phyloP scores from a whole-genome alignment of 257 asterid species.

The Catharanthus roseus region DNA sequence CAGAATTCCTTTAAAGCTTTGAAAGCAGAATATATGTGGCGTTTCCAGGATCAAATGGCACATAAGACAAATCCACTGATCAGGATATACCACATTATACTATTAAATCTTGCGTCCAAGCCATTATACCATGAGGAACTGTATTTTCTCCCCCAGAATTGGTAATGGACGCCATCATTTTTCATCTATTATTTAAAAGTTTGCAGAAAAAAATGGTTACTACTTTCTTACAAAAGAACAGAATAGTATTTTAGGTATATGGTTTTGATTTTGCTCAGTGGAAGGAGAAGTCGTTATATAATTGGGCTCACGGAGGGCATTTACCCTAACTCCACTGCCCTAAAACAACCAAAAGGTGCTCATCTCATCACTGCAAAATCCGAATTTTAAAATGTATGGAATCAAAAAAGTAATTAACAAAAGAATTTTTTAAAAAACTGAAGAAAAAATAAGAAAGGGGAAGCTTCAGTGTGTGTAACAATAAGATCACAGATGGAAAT shows the following conservation, averaged over 20 bases:
- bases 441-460: neutral
- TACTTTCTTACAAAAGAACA: no score
- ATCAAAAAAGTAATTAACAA: neutral
- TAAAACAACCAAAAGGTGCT: constrained; percentile 27
- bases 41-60: constrained; percentile 77
- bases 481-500: constrained; percentile 66
- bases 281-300: constrained; percentile 54
- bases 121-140: constrained; percentile 72
- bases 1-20: no score
- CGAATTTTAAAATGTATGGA: constrained; percentile 8
- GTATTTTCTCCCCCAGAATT: constrained; percentile 54
- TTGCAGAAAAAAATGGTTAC: no score
- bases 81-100: constrained; percentile 68
- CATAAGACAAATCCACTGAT: constrained; percentile 27
- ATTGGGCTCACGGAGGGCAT: constrained; percentile 40
- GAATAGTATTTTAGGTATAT: no score
- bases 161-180: constrained; percentile 66
- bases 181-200: neutral
- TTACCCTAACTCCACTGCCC: constrained; percentile 41
- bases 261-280: constrained; percentile 35
- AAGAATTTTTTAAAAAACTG: neutral
- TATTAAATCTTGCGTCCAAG: constrained; percentile 51
- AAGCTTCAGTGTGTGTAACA: constrained; percentile 96
- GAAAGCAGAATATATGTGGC: constrained; percentile 37
- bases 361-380: constrained; percentile 38